phyloP scores from a whole-genome alignment of 2,329 filamentous ascomycete species.

The Trichophyton mentagrophytes region DNA sequence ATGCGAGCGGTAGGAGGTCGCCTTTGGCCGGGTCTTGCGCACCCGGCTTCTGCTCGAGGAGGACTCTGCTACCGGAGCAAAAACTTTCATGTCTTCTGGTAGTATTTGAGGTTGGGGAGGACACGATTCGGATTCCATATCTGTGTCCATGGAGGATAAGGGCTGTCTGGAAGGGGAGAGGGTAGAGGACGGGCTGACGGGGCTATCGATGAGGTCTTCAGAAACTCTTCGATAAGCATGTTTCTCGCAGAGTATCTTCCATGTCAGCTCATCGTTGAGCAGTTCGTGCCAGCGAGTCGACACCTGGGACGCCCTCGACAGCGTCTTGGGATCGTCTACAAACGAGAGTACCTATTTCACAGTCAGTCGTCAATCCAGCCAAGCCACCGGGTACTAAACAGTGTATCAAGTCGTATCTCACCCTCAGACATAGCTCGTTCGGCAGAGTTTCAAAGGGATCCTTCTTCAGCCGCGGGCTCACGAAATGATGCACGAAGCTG shows the following conservation, averaged over 20 bases:
- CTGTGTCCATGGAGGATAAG: not conserved
- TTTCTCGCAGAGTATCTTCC: conserved; percentile 94
- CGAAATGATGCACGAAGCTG: conserved; percentile 92
- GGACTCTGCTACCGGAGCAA: not conserved
- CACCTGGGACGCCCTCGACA: conserved; percentile 90
- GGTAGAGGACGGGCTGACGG: conserved; percentile 37
- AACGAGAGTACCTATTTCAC: conserved; percentile 69
- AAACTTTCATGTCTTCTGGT: not conserved
- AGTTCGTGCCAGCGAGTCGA: conserved; percentile 88
- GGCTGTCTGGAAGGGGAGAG: not conserved
- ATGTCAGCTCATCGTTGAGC: conserved; percentile 90
- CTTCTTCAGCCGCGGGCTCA: conserved; percentile 86
- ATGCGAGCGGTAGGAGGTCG: conserved; percentile 83
- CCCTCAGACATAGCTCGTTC: conserved; percentile 80
- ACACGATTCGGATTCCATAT: not conserved
- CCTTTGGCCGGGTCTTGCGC: conserved; percentile 43
- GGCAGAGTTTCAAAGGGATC: conserved; percentile 88
- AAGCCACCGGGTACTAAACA: too few species aligned
- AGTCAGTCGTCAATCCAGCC: not conserved
- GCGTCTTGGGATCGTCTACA: conserved; percentile 88
- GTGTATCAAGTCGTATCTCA: conserved; percentile 28
- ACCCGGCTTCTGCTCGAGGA: not conserved
- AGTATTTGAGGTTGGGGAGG: not conserved
- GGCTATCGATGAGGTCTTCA: conserved; percentile 31
- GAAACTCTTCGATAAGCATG: conserved; percentile 64